phyloP scores from a whole-genome alignment of 192 early-diverging fungal genomes.

The Coemansia sp. region DNA sequence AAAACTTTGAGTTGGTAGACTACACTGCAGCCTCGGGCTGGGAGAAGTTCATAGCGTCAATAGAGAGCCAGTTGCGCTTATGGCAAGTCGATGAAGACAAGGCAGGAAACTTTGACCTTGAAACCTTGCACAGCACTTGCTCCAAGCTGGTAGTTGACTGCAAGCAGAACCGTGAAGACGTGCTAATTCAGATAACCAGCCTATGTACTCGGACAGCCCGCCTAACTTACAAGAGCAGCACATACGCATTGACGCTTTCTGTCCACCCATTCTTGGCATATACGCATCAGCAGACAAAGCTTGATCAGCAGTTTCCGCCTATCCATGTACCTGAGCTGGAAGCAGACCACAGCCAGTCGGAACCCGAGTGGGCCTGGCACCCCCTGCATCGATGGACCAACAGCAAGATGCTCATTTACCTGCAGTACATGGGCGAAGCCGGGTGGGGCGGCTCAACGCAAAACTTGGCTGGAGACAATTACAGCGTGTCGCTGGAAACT shows the following conservation, averaged over 20 bases:
- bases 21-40: conserved; percentile 70
- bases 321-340: conserved; percentile 44
- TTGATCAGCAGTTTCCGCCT: conserved; percentile 48
- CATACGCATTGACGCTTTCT: conserved; percentile 38
- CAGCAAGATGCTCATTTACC: conserved; percentile 55
- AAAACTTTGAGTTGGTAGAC: conserved; percentile 72
- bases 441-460: conserved; percentile 10
- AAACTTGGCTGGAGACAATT: conserved; percentile 18
- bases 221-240: conserved; percentile 26
- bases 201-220: conserved; percentile 34
- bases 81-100: conserved; percentile 62
- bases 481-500: conserved; percentile 58
- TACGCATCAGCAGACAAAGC: conserved; percentile 19
- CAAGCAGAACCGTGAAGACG: conserved; percentile 26
- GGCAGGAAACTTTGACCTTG: conserved; percentile 52
- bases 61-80: conserved; percentile 58
- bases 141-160: conserved; percentile 21
- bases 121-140: conserved; percentile 30
- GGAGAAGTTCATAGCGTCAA: conserved; percentile 61
- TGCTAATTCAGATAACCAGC: conserved; percentile 25
- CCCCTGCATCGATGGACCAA: conserved; percentile 72
- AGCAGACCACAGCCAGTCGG: conserved; percentile 42
- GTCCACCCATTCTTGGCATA: conserved; percentile 33
- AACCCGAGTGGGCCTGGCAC: conserved; percentile 46
- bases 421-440: conserved; percentile 42